Base-by-base conservation (phyloP, 257 asterid genomes). In the Agastache rugosa region DNA sequence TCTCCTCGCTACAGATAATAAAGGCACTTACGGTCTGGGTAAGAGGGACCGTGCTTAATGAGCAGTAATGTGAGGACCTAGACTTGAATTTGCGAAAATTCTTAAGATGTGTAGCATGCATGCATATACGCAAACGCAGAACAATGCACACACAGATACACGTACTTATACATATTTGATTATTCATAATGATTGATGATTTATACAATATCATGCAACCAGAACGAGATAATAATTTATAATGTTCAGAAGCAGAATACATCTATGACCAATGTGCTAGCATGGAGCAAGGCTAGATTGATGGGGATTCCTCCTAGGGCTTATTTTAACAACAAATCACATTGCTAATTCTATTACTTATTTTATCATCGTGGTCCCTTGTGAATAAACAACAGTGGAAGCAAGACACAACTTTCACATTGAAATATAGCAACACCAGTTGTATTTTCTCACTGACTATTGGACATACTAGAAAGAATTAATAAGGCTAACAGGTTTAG, bases 401-500 rank as follows among this genome's bases (percentile, higher is more conserved):
- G 29, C n/a, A 75, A 44, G 10, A 9, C 17, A 69, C 39, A 58
- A 5, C 12, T 17, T 25, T 69, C 37, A 75, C 45, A 62, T 59
- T 19, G 25, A 29, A 27, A 27, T 15, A 51, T 17, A 25, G 37
- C 37, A 23, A 37, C 44, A 51, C 66, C 64, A 25, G 51, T 61
- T 63, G 8, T 14, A 23, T 58, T 58, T 8, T 56, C 37, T 56
- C 63, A 25, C 6, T 14, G n/a, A 62, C 47, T 20, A 77, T 63
- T 17, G 16, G 47, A 63, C 67, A 70, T 25, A 39, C 67, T 39
- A 37, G 39, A 51, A 61, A 59, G 31, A 69, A 61, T 20, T 66
- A 39, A 67, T 60, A 35, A 37, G 59, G 34, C n/a, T 20, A 65
- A 14, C 19, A 62, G 44, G 45, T 44, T 53, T 45, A 58, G 29